A percentile compares a stretch with the other conserved stretches of the same genome.
phyloP scores from a whole-genome alignment of 2,329 filamentous ascomycete species.

The Aspergillus latus region DNA sequence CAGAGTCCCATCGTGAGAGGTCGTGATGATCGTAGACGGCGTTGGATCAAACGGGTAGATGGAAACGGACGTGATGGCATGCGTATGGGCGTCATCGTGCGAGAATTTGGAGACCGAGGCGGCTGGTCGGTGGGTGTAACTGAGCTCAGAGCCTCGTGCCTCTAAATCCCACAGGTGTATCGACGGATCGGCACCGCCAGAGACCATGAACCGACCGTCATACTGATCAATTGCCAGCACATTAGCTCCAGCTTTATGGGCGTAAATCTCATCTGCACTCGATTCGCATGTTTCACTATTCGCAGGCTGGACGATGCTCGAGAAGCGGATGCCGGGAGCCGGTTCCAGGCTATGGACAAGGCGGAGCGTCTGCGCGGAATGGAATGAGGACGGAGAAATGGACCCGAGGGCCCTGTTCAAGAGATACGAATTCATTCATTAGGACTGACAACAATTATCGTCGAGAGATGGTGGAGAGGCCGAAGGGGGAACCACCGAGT shows the following conservation, averaged over 20 bases:
- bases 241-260: conserved; percentile 77
- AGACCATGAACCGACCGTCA: conserved; percentile 75
- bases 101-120: conserved; percentile 44
- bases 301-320: conserved; percentile 49
- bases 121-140: conserved; percentile 55
- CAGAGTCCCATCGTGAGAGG: conserved; percentile 47
- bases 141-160: conserved; percentile 49
- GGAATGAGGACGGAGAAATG: conserved; percentile 62
- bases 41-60: conserved; percentile 51
- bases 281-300: neutral
- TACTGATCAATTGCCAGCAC: conserved; percentile 78
- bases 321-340: conserved; percentile 67
- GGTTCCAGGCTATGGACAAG: conserved; percentile 70
- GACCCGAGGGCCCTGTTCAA: conserved; percentile 73
- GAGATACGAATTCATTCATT: conserved; percentile 75
- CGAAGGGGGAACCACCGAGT: neutral
- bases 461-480: neutral
- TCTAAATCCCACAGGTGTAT: conserved; percentile 88
- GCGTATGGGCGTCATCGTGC: conserved; percentile 43
- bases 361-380: conserved; percentile 63
- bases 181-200: conserved; percentile 80
- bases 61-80: conserved; percentile 48
- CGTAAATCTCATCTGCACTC: conserved; percentile 40
- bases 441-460: neutral
- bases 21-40: conserved; percentile 49